Conservation (phyloP, 257 asterid genomes). For the Solanum etuberosum region DNA sequence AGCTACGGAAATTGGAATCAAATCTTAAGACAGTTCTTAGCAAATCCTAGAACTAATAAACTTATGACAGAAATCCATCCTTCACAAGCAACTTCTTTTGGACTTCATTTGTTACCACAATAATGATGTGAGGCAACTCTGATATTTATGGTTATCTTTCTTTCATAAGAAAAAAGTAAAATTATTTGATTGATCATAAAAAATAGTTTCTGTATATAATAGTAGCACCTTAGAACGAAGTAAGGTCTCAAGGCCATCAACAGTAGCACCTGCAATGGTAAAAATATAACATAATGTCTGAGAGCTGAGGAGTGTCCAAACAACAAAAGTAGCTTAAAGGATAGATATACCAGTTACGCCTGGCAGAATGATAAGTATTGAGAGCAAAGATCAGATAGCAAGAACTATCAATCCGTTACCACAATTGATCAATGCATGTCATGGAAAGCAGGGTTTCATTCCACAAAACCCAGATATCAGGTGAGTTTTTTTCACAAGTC, state of each 20-base stretch:
- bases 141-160: background rate
- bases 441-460: background rate
- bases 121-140: background rate
- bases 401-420: background rate
- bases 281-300: background rate
- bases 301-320: background rate
- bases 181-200: background rate
- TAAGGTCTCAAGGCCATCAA: conserved; percentile 77
- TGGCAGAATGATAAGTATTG: background rate
- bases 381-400: background rate
- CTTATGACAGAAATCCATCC: background rate
- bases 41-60: background rate
- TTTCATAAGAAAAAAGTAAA: background rate
- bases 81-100: background rate
- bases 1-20: background rate
- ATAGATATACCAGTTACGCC: background rate
- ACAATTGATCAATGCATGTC: background rate
- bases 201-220: background rate
- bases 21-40: background rate
- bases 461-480: background rate
- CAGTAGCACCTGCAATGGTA: conserved; percentile 64
- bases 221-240: conserved; percentile 71
- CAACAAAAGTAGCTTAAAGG: background rate
- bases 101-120: background rate
- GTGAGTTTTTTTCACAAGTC: background rate